A percentile compares a stretch with the other conserved stretches of the same genome.
Conservation (phyloP, 2,329 filamentous ascomycete species). For the Pyrenochaeta sp. region DNA sequence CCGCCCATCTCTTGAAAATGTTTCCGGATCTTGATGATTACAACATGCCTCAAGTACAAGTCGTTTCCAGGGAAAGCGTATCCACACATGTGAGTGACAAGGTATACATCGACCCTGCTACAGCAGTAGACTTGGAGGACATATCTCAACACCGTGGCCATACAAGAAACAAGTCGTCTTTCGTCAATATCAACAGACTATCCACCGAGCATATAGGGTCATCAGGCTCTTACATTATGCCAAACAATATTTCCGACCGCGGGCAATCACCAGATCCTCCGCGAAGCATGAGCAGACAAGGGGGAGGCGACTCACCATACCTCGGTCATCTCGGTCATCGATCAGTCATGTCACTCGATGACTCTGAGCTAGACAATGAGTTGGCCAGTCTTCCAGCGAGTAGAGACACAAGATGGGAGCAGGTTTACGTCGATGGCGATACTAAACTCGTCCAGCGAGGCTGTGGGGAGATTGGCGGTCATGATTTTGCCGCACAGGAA, state of each 20-base stretch:
- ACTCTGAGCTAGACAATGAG: slow-evolving; percentile 48
- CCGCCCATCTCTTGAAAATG: slow-evolving; percentile 69
- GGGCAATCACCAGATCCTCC: slow-evolving; percentile 29
- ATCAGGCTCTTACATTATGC: slow-evolving; percentile 53
- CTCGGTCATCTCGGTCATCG: slow-evolving; percentile 38
- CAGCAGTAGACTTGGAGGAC: slow-evolving; percentile 54
- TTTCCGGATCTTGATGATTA: slow-evolving; percentile 38
- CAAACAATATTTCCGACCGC: slow-evolving; percentile 28
- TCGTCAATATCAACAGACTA: slow-evolving; percentile 41
- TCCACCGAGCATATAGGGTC: slow-evolving; percentile 55
- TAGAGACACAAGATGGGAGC: slow-evolving; percentile 47
- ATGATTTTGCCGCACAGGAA: slow-evolving; percentile 42
- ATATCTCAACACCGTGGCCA: slow-evolving; percentile 44
- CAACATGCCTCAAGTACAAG: slow-evolving; percentile 18
- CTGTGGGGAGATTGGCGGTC: slow-evolving; percentile 37
- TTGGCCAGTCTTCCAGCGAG: slow-evolving; percentile 43
- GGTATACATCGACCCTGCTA: slow-evolving; percentile 57
- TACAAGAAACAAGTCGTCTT: slow-evolving; percentile 38
- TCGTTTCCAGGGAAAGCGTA: slow-evolving; percentile 40
- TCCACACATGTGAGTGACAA: slow-evolving; percentile 54
- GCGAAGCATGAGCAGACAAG: slow-evolving; percentile 33
- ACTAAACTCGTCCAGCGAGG: slow-evolving; percentile 46
- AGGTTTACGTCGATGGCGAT: slow-evolving; percentile 49
- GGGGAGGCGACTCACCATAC: slow-evolving; percentile 47
- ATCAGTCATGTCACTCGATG: slow-evolving; percentile 49